Evolutionary conservation across 805 yeast species (phyloP), one percentile per base, ranked within the genome.

Genomic region (Sugiyamaella mastotermitis): DNA sequence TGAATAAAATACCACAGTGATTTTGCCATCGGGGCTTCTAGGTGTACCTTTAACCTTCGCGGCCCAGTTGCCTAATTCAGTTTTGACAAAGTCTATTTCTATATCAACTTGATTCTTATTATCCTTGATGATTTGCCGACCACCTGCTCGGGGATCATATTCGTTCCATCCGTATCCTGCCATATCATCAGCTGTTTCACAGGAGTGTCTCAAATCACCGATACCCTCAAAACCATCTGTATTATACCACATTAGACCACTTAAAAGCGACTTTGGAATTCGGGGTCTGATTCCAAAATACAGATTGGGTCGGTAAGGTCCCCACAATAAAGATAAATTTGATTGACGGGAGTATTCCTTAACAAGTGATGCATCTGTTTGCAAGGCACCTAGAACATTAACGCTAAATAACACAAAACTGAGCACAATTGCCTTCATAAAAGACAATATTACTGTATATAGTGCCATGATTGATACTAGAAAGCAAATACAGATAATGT

Each of bases 201-300:
- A 83, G 38, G 72, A 69, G 58, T 87, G 95, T 49, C 95, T 75
- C 17, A 81, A 58, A 16, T 67, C 62, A 4, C 67, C 61, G 9
- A 84, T 50, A 1, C 81, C 81, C 4, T 62, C 59, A 42, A 72
- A 66, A 20, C 65, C 61, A 43, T 83, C 80, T 4, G 74, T 71
- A 52, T 79, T 78, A 63, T 76, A 84, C 97, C 97, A 90, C 78
- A 90, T 75, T 18, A 88, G 63, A 0, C 97, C 97, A 10, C 85
- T 65, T 41, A 80, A 54, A 36, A 92, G 67, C 1, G 90, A 76
- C 24, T 76, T 69, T 1, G 96, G 95, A 3, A 83, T 52, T 33
- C 90, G 66, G 2, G 97, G 95, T 32, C 88, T 69, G 33, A 92
- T 64, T 1, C 97, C 97, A 43, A 88, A 65, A 60, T 88, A 92